Evolutionary conservation across 1,284 basidiomycete species (phyloP), one percentile per base, ranked within the genome.

Genomic region (Phaffia rhodozyma): DNA sequence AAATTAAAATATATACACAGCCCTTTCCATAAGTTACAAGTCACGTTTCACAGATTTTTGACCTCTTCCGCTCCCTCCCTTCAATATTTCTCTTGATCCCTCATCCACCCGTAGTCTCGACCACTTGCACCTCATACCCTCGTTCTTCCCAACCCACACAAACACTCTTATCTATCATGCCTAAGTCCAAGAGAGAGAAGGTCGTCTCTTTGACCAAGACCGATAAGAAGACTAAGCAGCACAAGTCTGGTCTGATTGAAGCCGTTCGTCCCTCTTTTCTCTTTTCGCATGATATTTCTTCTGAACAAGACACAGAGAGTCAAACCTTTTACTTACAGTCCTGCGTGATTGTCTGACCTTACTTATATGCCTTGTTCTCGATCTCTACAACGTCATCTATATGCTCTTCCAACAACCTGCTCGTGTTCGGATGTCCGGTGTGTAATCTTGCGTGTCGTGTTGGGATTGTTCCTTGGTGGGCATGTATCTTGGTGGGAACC

Each of bases 151-250:
- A n/a, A n/a, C n/a, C 5, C 4, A 53, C 51, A 25, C 51, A 53
- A 3, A 43, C 5, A 18, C 30, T 29, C 54, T 32, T n/a, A 38
- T 55, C 62, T 72, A 77, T 71, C 70, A 94, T 94, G 91, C 88
- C 91, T 66, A 84, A 82, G 76, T 93, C 91, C 73, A 92, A 85
- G 79, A 84, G 90, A 71, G 79, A 86, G 68, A 90, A 92, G 78
- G 73, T 92, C 72, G 78, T 82, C 21, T 77, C 79, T 52, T 75
- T 83, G 56, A 79, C 81, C 25, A 79, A 81, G 73, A 82, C 80
- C 5, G 70, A 73, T 55, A 79, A 82, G 67, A 79, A 79, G 68
- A 80, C 79, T 25, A 78, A 79, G 68, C 79, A 78, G 72, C 85
- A 91, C 73, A 98, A 98, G 81, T 82, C 81, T 68, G 84, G 82